Evolutionary conservation across 2,329 filamentous ascomycete species (phyloP).

Genomic region (Aspergillus carbonarius): DNA sequence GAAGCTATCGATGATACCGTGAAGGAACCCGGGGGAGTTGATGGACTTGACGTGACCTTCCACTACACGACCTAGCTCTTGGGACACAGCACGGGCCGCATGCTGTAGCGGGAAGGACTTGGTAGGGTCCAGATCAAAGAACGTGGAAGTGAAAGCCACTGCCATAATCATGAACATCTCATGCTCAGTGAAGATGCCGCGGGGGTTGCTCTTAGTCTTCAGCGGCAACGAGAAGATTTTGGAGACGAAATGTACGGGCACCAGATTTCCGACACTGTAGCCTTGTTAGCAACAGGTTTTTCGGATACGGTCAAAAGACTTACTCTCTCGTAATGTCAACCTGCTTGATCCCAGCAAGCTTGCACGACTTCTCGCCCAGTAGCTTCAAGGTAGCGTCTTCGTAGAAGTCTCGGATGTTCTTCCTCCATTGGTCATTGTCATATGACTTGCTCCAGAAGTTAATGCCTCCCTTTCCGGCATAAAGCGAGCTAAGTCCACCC

Average conservation of each 20-base stretch:
- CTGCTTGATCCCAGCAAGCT: slow-evolving; percentile 61
- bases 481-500: slow-evolving; percentile 61
- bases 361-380: slow-evolving; percentile 64
- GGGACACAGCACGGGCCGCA: slow-evolving; percentile 56
- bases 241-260: slow-evolving; percentile 56
- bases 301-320: slow-evolving; percentile 16
- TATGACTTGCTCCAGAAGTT: slow-evolving; percentile 61
- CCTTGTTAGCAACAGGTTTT: slow-evolving; percentile 7
- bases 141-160: slow-evolving; percentile 64
- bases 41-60: slow-evolving; percentile 65
- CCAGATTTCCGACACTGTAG: slow-evolving; percentile 51
- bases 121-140: slow-evolving; percentile 64
- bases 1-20: slow-evolving; percentile 50
- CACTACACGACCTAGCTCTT: slow-evolving; percentile 61
- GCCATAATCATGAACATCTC: slow-evolving; percentile 62
- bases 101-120: slow-evolving; percentile 66
- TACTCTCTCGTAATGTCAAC: slow-evolving; percentile 66
- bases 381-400: slow-evolving; percentile 61
- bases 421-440: slow-evolving; percentile 61
- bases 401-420: slow-evolving; percentile 67
- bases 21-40: slow-evolving; percentile 56
- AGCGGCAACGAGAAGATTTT: slow-evolving; percentile 56
- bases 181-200: slow-evolving; percentile 56
- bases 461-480: slow-evolving; percentile 59
- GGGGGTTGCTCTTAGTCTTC: slow-evolving; percentile 52